Base-by-base conservation (phyloP, 345 rosid species). In the Hibiscus mutabilis region DNA sequence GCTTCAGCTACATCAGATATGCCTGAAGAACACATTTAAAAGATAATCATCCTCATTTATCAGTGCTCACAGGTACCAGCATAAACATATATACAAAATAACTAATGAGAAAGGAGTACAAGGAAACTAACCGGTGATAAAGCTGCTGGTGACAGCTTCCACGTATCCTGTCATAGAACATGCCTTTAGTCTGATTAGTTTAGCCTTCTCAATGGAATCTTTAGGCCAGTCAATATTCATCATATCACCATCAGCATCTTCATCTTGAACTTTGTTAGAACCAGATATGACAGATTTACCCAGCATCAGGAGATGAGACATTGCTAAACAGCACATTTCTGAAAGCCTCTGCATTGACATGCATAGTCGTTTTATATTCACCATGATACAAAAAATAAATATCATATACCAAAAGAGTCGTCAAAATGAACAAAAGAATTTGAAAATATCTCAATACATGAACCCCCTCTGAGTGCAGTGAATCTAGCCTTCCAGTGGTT, bases 401-500 rank as follows among this genome's bases (percentile, higher is more conserved):
- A n/a, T n/a, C n/a, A 22, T 31, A 1, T 13, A 24, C 44, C 12
- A 66, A 27, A 46, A 78, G 0, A 60, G 2, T 2, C 1, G 64
- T 21, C 10, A 18, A 75, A 56, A 21, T 22, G 57, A 18, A 66
- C n/a, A 49, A 4, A 74, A 21, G 14, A 78, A 60, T 69, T 33
- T 2, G 14, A 62, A 53, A 74, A 47, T 56, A 71, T 75, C 71
- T 80, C 46, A 90, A 60, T 85, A 95, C 99, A 82, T 95, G 99
- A 83, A 92, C 87, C 56, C 99, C 98, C 79, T 95, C 98, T 8
- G 99, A 90, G 81, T 95, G 99, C 73, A 92, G 90, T 56, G 92
- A 82, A 77, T 95, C 99, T 35, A 91, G 86, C 76, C 99, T 86
- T 82, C 94, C 87, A 68, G 85, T 76, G 8, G 99, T 92, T 70